Evolutionary conservation across 2,329 filamentous ascomycete genomes (phyloP).

Genomic region (Madurella fahalii): DNA sequence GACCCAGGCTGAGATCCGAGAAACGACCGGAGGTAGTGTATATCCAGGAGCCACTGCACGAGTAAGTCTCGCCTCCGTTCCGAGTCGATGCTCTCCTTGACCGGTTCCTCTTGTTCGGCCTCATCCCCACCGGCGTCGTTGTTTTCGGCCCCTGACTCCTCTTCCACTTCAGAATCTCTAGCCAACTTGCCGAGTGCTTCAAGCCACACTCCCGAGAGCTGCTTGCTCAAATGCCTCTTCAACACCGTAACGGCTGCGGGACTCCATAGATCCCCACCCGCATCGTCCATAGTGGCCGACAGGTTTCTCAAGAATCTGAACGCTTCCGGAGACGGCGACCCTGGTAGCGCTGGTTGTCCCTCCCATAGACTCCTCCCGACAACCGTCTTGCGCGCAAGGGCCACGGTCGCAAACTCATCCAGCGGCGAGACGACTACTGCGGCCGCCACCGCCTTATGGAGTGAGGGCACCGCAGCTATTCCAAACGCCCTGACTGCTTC

Average conservation of each 20-base stretch:
- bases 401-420: slow-evolving; percentile 41
- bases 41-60: slow-evolving; percentile 60
- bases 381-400: slow-evolving; percentile 45
- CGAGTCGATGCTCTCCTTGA: slow-evolving; percentile 17
- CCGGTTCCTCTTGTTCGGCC: slow-evolving; percentile 15
- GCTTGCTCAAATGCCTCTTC: slow-evolving; percentile 53
- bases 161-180: slow-evolving; percentile 15
- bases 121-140: slow-evolving; percentile 15
- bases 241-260: slow-evolving; percentile 58
- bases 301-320: slow-evolving; percentile 70
- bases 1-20: slow-evolving; percentile 33
- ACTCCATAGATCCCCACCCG: slow-evolving; percentile 80
- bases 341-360: slow-evolving; percentile 67
- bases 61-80: slow-evolving; percentile 43
- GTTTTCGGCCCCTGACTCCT: slow-evolving; percentile 12
- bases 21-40: slow-evolving; percentile 46
- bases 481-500: slow-evolving; percentile 53
- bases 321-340: slow-evolving; percentile 69
- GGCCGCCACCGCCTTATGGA: slow-evolving; percentile 60
- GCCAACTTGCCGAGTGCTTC: slow-evolving; percentile 34
- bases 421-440: slow-evolving; percentile 50
- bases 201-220: slow-evolving; percentile 49
- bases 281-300: slow-evolving; percentile 61
- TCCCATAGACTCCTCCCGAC: slow-evolving; percentile 74
- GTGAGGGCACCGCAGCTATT: slow-evolving; percentile 53